phyloP scores from a whole-genome alignment of 139 green algal species.

The Micractinium conductrix region DNA sequence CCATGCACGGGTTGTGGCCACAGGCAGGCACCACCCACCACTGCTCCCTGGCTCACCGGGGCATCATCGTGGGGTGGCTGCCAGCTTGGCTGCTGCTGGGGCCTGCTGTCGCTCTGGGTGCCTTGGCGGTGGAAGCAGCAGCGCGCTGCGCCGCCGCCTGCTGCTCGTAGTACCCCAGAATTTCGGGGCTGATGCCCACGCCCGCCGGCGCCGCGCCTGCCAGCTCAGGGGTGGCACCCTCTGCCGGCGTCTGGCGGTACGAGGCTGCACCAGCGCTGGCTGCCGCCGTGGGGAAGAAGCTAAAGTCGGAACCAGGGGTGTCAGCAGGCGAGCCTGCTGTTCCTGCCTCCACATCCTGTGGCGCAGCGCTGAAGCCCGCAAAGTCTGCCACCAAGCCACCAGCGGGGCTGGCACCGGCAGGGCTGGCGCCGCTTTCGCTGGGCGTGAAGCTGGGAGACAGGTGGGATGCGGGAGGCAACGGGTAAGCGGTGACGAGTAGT shows the following conservation, averaged over 20 bases:
- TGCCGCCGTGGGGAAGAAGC: conserved; percentile 9
- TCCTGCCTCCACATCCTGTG: too few relatives aligned
- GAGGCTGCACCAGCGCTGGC: not conserved
- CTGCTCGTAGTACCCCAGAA: conserved; percentile 38
- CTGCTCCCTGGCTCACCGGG: not conserved
- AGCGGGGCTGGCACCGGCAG: not conserved
- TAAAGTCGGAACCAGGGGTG: conserved; percentile 12
- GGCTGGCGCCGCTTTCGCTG: too few relatives aligned
- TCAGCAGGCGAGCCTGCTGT: not conserved
- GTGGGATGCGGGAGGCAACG: too few relatives aligned
- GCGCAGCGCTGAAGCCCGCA: not conserved
- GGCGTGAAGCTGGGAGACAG: conserved; percentile 21
- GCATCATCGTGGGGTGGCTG: not conserved
- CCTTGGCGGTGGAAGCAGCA: too few relatives aligned
- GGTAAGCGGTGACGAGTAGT: too few relatives aligned
- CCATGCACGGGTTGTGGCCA: too few relatives aligned
- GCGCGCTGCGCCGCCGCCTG: not conserved
- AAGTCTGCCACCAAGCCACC: not conserved
- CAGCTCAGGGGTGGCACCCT: not conserved
- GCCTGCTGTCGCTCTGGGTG: not conserved
- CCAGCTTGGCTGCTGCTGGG: not conserved
- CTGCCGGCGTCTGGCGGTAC: not conserved
- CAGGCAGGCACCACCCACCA: too few relatives aligned
- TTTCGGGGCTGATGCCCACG: conserved; percentile 8
- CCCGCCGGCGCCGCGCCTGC: not conserved